Evolutionary conservation across 768 basidiomycete genomes (phyloP), one percentile per base, ranked within the genome.

Genomic region (Mrakia frigida): DNA sequence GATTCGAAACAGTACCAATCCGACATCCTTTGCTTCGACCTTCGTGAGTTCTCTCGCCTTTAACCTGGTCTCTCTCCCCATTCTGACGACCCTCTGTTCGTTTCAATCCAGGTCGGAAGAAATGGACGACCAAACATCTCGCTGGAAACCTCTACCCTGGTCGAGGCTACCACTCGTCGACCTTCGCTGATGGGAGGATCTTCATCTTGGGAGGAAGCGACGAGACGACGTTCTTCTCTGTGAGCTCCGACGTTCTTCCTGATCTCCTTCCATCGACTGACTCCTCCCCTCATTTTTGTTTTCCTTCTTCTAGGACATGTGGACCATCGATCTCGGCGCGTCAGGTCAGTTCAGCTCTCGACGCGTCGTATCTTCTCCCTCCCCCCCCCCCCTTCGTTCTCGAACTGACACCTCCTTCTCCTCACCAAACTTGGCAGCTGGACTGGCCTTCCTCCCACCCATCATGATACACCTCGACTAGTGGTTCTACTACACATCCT

Each of bases 181-280:
- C 93, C 37, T 85, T 94, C 6, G 90, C 92, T 6, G 95, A 98
- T 83, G 90, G 91, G 76, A 86, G 94, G 5, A 81, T 97, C 4
- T 92, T 94, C 83, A 83, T 95, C 46, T 90, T 94, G 80, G 94
- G 95, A 41, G 95, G 94, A 2, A 88, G 87, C 70, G 89, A 89
- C 25, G 86, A 85, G 1, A 79, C 80, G 23, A 76, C 76, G 6
- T 89, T 91, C 4, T 94, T 89, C 80, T 92, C 94, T 79, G 63
- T 65, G 33, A 65, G 63, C 37, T 0, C 13, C 28, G 13, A 18
- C 60, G 3, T 14, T 21, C 31, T 33, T 18, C 10, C 11, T 14
- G 16, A n/a, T 10, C 63, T 31, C 33, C 6, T 18, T 13, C 37
- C 3, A 6, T 7, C 14, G 14, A 33, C 33, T 18, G 33, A 31